Base-by-base conservation (phyloP, 805 yeast species). In the Kluyveromyces lactis region DNA sequence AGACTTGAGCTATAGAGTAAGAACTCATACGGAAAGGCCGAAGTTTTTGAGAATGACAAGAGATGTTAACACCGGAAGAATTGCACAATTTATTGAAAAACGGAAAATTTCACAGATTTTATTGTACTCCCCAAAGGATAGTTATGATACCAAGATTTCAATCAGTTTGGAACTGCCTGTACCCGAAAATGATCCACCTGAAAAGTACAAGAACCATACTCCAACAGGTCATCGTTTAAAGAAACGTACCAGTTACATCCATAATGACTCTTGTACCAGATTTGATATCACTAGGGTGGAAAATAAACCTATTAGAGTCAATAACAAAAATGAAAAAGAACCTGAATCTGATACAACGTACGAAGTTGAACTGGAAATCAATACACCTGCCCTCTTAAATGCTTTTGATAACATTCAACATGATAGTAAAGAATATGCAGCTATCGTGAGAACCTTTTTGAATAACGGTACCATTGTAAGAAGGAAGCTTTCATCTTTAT, bases 71-170 rank as follows among this genome's bases (percentile, higher is more conserved):
- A 83, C 92, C 0, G 79, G 80, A 8, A 68, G 94, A 49, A 64
- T 69, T 13, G 77, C 78, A 37, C 78, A 77, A 24, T 80, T 80
- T 31, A 82, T 87, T 38, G 78, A 77, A 44, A 87, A 87, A 54
- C 73, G 75, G 48, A 69, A 90, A 40, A 63, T 86, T n/a, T 74
- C 86, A 2, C 86, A 82, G 54, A 59, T 89, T 41, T 71, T 75
- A 51, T 67, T 87, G 16, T 79, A 75, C 52, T 72, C 81, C 40
- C 96, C 96, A 3, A 80, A 83, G 46, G 75, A 83, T 24, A 69
- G 78, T 60, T 80, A 79, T 55, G 97, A 87, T 61, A 67, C 81
- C 49, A 72, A 95, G 49, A 64, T 87, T 27, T 79, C 94, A 4
- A 63, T 89, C 46, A 76, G 86, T 28, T 60, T 83, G 21, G 97